These are phyloP conservation scores for Chenopodium suecicum DNA, from an alignment of 148 eudicot genomes.

Conservation along the genomic window DNA sequence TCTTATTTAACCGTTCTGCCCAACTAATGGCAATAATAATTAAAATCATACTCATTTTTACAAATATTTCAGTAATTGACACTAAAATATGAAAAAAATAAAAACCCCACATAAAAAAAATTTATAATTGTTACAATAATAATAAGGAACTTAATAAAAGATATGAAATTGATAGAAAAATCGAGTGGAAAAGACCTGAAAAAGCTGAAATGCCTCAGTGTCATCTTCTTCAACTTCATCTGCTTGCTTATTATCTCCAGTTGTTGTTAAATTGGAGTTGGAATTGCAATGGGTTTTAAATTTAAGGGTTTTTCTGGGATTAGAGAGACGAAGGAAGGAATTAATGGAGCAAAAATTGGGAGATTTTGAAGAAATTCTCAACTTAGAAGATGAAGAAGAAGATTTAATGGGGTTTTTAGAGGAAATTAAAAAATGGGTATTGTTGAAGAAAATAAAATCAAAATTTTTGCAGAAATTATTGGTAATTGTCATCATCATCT, in stretches of 20 bases:
- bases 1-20: background rate
- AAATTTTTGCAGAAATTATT: slow-evolving; percentile 21
- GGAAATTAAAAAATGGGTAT: background rate
- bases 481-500: slow-evolving; percentile 7
- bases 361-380: slow-evolving; percentile 17
- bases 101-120: background rate
- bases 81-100: background rate
- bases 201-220: slow-evolving; percentile 33
- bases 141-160: background rate
- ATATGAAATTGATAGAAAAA: background rate
- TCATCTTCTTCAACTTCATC: slow-evolving; percentile 34
- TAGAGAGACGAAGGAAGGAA: slow-evolving; percentile 12
- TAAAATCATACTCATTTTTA: background rate
- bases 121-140: background rate
- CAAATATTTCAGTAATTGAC: background rate
- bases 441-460: slow-evolving; percentile 8
- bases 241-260: background rate
- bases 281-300: slow-evolving; percentile 26
- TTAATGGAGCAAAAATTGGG: slow-evolving; percentile 28
- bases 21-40: background rate
- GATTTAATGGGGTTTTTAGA: slow-evolving; percentile 20
- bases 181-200: slow-evolving; percentile 34
- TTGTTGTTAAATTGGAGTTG: slow-evolving; percentile 6
- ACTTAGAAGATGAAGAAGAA: slow-evolving; percentile 6
- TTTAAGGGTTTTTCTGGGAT: slow-evolving; percentile 22